Percentiles rank a stretch among this genome's conserved stretches.
Conservation (phyloP, 345 rosid genomes). For the Excoecaria agallocha region DNA sequence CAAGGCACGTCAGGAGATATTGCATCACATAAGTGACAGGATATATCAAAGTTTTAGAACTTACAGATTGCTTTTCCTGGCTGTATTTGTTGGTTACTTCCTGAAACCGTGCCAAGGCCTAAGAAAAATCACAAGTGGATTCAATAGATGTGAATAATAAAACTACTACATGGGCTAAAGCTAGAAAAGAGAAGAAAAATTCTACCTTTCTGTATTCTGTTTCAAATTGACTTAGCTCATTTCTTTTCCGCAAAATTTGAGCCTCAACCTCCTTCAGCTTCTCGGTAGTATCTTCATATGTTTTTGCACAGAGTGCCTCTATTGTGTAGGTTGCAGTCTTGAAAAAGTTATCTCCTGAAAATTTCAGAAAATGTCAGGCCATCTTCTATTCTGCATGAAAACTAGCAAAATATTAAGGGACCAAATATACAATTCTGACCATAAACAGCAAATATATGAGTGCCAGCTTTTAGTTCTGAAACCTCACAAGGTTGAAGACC, state of each 20-base stretch:
- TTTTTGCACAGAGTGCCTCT: slow-evolving; percentile 92
- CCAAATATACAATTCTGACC: slow-evolving; percentile 49
- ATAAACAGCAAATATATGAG: slow-evolving; percentile 97
- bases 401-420: slow-evolving; percentile 5
- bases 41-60: slow-evolving; percentile 28
- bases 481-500: slow-evolving; percentile 99
- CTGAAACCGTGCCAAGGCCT: slow-evolving; percentile 96
- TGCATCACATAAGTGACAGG: neutral
- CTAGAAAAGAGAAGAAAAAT: slow-evolving; percentile 5
- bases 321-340: slow-evolving; percentile 89
- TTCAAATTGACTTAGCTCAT: slow-evolving; percentile 88
- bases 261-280: slow-evolving; percentile 89
- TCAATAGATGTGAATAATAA: slow-evolving; percentile 2
- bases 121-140: slow-evolving; percentile 28
- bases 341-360: slow-evolving; percentile 92
- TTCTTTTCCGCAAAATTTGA: slow-evolving; percentile 86
- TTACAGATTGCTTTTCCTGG: slow-evolving; percentile 86
- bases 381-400: neutral
- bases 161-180: neutral
- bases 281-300: slow-evolving; percentile 69
- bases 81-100: slow-evolving; percentile 89
- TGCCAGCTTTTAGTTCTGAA: slow-evolving; percentile 90
- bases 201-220: slow-evolving; percentile 88
- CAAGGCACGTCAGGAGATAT: neutral
- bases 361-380: slow-evolving; percentile 24